Evolutionary conservation across 768 basidiomycete species (phyloP), one percentile per base, ranked within the genome.

Genomic region (Symmetrospora coprosmae): DNA sequence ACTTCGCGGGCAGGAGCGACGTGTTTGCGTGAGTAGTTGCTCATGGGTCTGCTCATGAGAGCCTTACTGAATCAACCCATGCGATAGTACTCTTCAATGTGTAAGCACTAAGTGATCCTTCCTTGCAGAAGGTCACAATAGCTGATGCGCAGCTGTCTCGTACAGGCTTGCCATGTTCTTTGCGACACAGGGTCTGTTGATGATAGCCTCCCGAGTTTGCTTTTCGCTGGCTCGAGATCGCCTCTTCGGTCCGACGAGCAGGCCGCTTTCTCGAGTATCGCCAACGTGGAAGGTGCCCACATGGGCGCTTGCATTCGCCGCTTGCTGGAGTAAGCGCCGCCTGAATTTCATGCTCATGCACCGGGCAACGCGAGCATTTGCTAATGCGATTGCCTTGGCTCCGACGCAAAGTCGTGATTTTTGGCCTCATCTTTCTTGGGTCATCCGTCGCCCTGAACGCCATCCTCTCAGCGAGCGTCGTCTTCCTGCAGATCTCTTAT

Each of bases 391-490:
- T n/a, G n/a, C n/a, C n/a, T n/a, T 67, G 65, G 50, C n/a, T n/a
- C n/a, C n/a, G n/a, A n/a, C n/a, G n/a, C n/a, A n/a, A n/a, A n/a
- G n/a, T n/a, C n/a, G n/a, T n/a, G n/a, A n/a, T n/a, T 28, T 67
- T 66, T 34, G 67, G 66, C 1, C 33, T 59, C 17, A 61, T 69
- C 53, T 65, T 46, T 50, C 47, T 69, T 30, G 67, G 67, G 14
- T 62, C 60, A 6, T 48, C 46, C 0, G 49, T 60, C n/a, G 65
- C 69, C 0, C 50, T 70, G 35, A 65, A 67, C 50, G 69, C 69
- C 28, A 70, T 70, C 33, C 59, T 70, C 2, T 64, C 62, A 14
- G 43, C 55, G 14, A 62, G 60, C 2, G 69, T 70, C 52, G 69
- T 70, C 11, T 51, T 66, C 38, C 60, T 63, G 9, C 43, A 63